Evolutionary conservation across 257 asterid species (phyloP).

Genomic region (Linderniella brevidens): DNA sequence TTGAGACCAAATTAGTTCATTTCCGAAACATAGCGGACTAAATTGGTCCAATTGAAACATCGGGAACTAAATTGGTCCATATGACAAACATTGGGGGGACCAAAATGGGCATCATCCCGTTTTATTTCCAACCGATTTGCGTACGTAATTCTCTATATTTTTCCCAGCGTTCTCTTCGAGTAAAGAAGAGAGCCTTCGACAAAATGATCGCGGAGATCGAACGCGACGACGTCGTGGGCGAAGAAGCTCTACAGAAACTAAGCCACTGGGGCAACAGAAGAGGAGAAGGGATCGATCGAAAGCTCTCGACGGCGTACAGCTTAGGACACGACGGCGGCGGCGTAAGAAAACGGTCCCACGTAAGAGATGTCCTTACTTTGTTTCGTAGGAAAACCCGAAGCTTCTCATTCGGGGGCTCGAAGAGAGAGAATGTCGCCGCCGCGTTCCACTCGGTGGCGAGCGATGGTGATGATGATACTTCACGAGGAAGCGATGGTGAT

Average conservation of each 20-base stretch:
- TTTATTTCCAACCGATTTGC: not conserved
- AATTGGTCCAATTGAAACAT: no score
- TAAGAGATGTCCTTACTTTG: constrained; percentile 42
- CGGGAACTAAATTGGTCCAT: no score
- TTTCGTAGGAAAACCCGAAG: constrained; percentile 28
- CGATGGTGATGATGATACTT: constrained; percentile 12
- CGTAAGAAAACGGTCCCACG: constrained; percentile 11
- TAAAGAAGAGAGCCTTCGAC: constrained; percentile 58
- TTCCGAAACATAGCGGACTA: no score
- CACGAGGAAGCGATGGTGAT: constrained; percentile 10
- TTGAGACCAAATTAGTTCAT: no score
- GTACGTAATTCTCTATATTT: not conserved
- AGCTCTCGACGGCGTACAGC: constrained; percentile 75
- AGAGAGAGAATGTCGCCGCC: constrained; percentile 46
- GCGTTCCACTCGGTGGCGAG: constrained; percentile 30
- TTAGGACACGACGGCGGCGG: constrained; percentile 38
- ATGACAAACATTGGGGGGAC: no score
- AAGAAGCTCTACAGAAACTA: constrained; percentile 35
- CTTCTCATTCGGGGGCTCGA: constrained; percentile 44
- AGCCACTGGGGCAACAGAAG: constrained; percentile 48
- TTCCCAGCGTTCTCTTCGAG: constrained; percentile 52
- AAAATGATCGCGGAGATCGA: constrained; percentile 57
- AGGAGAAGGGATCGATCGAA: constrained; percentile 44
- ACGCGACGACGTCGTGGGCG: constrained; percentile 14
- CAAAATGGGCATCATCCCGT: no score